phyloP scores from a whole-genome alignment of 352 stramenopile species.

The Globisporangium carolinianum region DNA sequence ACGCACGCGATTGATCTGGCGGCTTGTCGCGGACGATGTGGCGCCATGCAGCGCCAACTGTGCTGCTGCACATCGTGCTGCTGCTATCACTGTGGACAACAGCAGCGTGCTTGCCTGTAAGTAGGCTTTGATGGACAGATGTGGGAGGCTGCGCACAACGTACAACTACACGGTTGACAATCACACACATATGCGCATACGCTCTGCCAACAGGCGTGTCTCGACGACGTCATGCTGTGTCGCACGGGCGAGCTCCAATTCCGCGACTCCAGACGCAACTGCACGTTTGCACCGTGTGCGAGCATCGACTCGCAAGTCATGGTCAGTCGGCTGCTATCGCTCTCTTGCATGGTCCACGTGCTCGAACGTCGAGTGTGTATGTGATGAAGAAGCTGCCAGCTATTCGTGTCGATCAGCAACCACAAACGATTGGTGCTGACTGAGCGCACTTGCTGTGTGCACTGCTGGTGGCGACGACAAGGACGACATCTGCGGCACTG shows the following conservation, averaged over 20 bases:
- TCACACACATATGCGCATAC: neutral
- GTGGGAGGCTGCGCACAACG: neutral
- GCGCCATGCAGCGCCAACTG: neutral
- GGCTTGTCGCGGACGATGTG: too few species aligned
- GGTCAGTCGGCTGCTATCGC: neutral
- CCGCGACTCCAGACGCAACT: neutral
- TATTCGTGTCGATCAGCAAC: neutral
- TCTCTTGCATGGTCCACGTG: neutral
- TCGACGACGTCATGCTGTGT: slow-evolving; percentile 7
- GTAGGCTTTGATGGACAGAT: neutral
- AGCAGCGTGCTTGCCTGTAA: too few species aligned
- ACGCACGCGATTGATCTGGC: too few species aligned
- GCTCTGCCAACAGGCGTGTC: neutral
- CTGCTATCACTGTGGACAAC: too few species aligned
- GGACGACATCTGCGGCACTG: slow-evolving; percentile 1
- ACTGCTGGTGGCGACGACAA: neutral
- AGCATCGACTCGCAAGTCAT: slow-evolving; percentile 2
- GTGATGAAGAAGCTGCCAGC: neutral
- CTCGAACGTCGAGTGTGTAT: too few species aligned
- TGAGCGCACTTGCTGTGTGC: too few species aligned
- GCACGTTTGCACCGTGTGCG: neutral
- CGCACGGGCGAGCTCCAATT: slow-evolving; percentile 1
- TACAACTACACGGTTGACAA: too few species aligned
- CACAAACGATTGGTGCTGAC: neutral
- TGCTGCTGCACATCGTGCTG: neutral